Evolutionary conservation across 257 asterid species (phyloP).

Genomic region (Ehretia macrophylla): DNA sequence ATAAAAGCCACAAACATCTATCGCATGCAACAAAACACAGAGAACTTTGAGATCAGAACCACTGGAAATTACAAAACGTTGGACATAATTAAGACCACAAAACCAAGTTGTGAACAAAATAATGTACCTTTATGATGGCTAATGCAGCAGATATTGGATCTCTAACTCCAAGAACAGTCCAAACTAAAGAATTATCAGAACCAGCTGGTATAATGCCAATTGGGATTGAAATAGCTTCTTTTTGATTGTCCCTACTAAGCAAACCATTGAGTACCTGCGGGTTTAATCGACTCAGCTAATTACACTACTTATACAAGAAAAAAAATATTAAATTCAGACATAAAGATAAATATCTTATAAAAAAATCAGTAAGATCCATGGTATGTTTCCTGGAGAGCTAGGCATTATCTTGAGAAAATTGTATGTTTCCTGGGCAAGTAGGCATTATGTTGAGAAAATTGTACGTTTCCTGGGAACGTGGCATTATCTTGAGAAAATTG

Average conservation of each 20-base stretch:
- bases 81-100: neutral
- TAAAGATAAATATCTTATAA: too few species aligned
- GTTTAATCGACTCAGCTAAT: neutral
- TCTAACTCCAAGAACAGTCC: conserved; percentile 98
- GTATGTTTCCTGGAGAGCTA: too few species aligned
- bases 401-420: too few species aligned
- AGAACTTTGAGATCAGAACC: neutral
- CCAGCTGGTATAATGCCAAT: conserved; percentile 99
- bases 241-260: conserved; percentile 89
- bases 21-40: too few species aligned
- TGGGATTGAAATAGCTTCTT: conserved; percentile 92
- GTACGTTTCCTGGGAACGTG: too few species aligned
- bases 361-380: too few species aligned
- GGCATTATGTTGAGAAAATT: too few species aligned
- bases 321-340: too few species aligned
- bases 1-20: too few species aligned
- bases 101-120: neutral
- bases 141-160: conserved; percentile 98
- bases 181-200: conserved; percentile 94
- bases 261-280: conserved; percentile 93
- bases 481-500: too few species aligned
- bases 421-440: too few species aligned
- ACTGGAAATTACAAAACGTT: neutral
- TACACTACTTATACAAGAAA: neutral
- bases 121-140: conserved; percentile 79